Evolutionary conservation across 202 grass and related monocot species (phyloP).

Genomic region (Hordeum pubiflorum): DNA sequence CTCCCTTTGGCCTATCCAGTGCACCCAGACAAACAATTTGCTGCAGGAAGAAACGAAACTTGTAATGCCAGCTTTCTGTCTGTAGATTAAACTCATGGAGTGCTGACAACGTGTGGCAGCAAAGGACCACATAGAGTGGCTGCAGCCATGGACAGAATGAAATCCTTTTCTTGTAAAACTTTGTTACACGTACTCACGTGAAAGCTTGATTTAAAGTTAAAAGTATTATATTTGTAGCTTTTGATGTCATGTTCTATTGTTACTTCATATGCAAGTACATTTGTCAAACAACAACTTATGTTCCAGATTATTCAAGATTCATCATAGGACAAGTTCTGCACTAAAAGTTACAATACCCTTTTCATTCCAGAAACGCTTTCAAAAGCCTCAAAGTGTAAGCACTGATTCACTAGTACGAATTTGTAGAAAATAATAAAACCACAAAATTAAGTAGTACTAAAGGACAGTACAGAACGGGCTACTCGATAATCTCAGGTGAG

Average conservation of each 20-base stretch:
- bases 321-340: constrained; percentile 30
- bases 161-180: constrained; percentile 1
- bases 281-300: constrained; percentile 17
- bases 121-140: constrained; percentile 17
- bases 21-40: constrained; percentile 6
- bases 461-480: constrained; percentile 4
- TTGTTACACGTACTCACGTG: constrained; percentile 20
- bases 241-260: constrained; percentile 17
- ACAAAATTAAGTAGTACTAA: constrained; percentile 8
- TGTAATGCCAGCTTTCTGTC: not conserved
- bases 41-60: constrained; percentile 10
- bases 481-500: constrained; percentile 19
- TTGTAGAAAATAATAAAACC: not conserved
- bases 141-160: constrained; percentile 23
- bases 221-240: constrained; percentile 15
- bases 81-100: not conserved
- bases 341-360: constrained; percentile 27
- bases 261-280: constrained; percentile 22
- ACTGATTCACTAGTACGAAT: constrained; percentile 23
- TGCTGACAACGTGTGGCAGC: constrained; percentile 12
- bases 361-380: not conserved
- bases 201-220: constrained; percentile 15
- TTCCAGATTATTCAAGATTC: constrained; percentile 25
- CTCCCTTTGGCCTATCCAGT: constrained; percentile 13
- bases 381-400: not conserved